Evolutionary conservation across 2,329 filamentous ascomycete genomes (phyloP).

Genomic region (Pyricularia grisea): DNA sequence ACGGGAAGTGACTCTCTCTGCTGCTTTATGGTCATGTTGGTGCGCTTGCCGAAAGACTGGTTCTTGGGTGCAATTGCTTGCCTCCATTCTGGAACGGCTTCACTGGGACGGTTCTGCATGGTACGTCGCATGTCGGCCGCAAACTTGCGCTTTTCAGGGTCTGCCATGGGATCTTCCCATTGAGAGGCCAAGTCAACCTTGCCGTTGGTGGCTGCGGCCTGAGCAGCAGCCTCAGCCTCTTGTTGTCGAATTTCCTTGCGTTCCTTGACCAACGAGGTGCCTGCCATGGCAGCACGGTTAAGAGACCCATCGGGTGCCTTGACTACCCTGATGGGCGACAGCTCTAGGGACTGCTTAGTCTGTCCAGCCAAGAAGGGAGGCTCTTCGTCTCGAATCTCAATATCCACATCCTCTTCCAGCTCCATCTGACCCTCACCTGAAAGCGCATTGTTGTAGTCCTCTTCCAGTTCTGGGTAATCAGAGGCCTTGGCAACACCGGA

Average conservation of each 20-base stretch:
- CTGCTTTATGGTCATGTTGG: constrained; percentile 86
- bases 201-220: constrained; percentile 57
- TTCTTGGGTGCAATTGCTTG: constrained; percentile 71
- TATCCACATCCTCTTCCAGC: constrained; percentile 92
- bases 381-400: constrained; percentile 92
- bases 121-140: constrained; percentile 73
- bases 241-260: constrained; percentile 81
- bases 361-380: constrained; percentile 93
- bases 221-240: constrained; percentile 72
- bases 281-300: constrained; percentile 92
- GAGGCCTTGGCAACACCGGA: constrained; percentile 88
- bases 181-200: constrained; percentile 80
- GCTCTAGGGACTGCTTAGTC: constrained; percentile 88
- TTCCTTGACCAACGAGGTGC: constrained; percentile 81
- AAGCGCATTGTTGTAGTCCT: constrained; percentile 83
- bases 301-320: constrained; percentile 98
- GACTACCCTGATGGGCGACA: constrained; percentile 92
- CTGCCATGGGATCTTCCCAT: constrained; percentile 96
- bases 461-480: constrained; percentile 89
- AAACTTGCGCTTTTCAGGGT: constrained; percentile 76
- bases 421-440: constrained; percentile 82
- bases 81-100: constrained; percentile 88
- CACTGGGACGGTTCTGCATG: constrained; percentile 45
- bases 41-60: constrained; percentile 74
- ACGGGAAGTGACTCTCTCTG: constrained; percentile 87